These are phyloP conservation scores for Hypoxylon rickii DNA, from an alignment of 495 filamentous ascomycete species.

Conservation along the genomic window DNA sequence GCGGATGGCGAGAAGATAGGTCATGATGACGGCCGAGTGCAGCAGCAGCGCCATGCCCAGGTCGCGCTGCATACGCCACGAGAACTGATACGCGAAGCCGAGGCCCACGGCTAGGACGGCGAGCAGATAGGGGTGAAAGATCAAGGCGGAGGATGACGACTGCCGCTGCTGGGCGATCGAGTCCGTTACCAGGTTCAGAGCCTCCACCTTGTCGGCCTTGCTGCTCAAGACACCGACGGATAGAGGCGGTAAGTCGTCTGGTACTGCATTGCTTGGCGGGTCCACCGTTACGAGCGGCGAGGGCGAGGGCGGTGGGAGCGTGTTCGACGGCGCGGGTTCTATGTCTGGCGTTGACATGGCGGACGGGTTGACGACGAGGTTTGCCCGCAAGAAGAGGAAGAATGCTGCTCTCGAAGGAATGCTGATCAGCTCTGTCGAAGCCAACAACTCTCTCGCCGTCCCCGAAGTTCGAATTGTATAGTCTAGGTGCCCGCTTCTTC, in stretches of 20 bases:
- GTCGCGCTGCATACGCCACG: constrained; percentile 37
- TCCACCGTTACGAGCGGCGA: constrained; percentile 36
- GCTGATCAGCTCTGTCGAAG: constrained; percentile 26
- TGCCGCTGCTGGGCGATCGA: constrained; percentile 54
- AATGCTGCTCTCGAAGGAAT: constrained; percentile 47
- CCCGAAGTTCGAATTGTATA: constrained; percentile 6
- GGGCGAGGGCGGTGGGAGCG: constrained; percentile 36
- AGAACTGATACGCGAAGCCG: constrained; percentile 42
- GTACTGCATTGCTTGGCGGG: constrained; percentile 24
- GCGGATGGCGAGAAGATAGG: constrained; percentile 48
- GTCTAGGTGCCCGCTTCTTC: background rate
- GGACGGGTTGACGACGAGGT: constrained; percentile 56
- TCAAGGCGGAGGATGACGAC: constrained; percentile 40
- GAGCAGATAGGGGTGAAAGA: constrained; percentile 49
- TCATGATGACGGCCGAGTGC: constrained; percentile 42
- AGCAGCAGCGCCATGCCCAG: constrained; percentile 43
- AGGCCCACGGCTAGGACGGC: constrained; percentile 34
- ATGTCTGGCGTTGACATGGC: constrained; percentile 51
- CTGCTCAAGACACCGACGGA: constrained; percentile 42
- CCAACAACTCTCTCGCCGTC: constrained; percentile 2
- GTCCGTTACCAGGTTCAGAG: constrained; percentile 50
- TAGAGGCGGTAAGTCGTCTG: constrained; percentile 48
- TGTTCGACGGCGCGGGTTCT: constrained; percentile 40
- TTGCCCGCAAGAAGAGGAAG: constrained; percentile 60
- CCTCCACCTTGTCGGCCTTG: constrained; percentile 46